Evolutionary conservation across 176 grass and related monocot genomes (phyloP).

Genomic region (Cenchrus americanus): DNA sequence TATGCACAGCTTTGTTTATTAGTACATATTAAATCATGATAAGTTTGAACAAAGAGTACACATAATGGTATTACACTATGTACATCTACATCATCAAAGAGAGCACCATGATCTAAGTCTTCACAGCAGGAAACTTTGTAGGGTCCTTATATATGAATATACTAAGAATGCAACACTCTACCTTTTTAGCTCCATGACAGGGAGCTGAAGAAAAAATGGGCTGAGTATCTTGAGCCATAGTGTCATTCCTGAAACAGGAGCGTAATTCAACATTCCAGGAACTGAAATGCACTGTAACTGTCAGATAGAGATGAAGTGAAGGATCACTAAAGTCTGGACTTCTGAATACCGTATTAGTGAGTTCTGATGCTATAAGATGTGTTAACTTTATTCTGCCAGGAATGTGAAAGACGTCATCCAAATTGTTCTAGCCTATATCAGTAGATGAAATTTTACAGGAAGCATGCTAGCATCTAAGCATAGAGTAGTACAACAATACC

Average conservation of each 20-base stretch:
- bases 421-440: not conserved
- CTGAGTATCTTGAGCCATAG: not conserved
- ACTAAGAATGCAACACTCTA: not conserved
- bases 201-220: slow-evolving; percentile 42
- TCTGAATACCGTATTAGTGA: not conserved
- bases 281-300: not conserved
- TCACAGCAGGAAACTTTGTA: not conserved
- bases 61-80: not conserved
- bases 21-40: too few relatives aligned
- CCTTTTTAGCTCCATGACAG: slow-evolving; percentile 50
- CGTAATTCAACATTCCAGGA: slow-evolving; percentile 7
- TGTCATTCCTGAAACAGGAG: not conserved
- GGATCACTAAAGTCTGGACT: not conserved
- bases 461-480: not conserved
- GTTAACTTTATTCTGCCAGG: not conserved
- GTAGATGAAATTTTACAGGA: too few relatives aligned
- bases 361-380: not conserved
- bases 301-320: not conserved
- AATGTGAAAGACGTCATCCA: not conserved
- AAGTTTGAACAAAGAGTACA: too few relatives aligned
- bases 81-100: not conserved
- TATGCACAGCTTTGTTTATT: too few relatives aligned
- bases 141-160: not conserved
- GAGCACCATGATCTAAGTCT: not conserved
- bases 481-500: not conserved